phyloP scores from a whole-genome alignment of 768 basidiomycete genomes.

The Leccinum ochraceum region DNA sequence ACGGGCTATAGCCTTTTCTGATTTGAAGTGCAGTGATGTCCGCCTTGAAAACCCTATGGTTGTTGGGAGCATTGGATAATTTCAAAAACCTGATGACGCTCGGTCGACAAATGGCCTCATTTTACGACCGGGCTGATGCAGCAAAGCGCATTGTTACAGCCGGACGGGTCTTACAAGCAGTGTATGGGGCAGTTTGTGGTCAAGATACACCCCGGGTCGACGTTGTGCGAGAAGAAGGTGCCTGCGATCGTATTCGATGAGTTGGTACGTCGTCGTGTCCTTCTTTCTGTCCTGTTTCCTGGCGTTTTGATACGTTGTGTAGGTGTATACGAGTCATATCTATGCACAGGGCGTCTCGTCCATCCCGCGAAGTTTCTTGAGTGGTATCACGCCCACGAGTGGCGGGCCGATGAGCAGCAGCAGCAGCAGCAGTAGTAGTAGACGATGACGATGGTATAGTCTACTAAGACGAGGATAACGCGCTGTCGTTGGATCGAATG shows the following conservation, averaged over 20 bases:
- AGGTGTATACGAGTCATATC: constrained; percentile 81
- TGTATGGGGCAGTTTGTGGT: constrained; percentile 74
- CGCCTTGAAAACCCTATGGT: constrained; percentile 70
- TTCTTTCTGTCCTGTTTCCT: background rate
- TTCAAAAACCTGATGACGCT: constrained; percentile 64
- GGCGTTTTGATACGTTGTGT: constrained; percentile 4
- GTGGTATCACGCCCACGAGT: constrained; percentile 15
- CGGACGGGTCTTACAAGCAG: constrained; percentile 87
- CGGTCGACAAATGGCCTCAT: constrained; percentile 84
- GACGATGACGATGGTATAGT: constrained; percentile 7
- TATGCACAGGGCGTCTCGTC: constrained; percentile 93
- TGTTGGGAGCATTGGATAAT: constrained; percentile 77
- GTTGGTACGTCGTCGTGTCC: constrained; percentile 55
- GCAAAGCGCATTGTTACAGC: constrained; percentile 81
- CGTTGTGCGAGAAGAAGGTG: constrained; percentile 76
- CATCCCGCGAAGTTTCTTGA: constrained; percentile 61
- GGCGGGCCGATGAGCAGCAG: constrained; percentile 6
- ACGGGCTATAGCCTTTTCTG: background rate
- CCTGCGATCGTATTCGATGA: constrained; percentile 93
- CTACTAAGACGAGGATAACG: too few species aligned
- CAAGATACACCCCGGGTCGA: constrained; percentile 91
- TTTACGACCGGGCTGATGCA: constrained; percentile 27
- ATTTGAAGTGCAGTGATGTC: constrained; percentile 46
- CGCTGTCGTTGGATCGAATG: too few species aligned
- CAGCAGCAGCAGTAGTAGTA: constrained; percentile 6